Evolutionary conservation across 169 alveolate genomes (phyloP).

Genomic region (Eimeria tenella): DNA sequence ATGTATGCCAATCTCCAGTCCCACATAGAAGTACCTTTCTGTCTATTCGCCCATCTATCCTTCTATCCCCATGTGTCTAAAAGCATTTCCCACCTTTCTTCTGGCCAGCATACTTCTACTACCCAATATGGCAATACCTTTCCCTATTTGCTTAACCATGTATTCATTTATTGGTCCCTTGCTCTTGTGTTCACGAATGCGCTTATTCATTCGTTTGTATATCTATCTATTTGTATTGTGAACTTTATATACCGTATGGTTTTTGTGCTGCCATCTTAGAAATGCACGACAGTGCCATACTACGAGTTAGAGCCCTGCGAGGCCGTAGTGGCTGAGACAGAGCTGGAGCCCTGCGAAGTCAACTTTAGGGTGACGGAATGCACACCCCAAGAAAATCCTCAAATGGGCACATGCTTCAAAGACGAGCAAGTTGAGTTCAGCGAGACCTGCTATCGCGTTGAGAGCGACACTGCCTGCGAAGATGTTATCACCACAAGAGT

Average conservation of each 20-base stretch:
- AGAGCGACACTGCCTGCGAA: neutral
- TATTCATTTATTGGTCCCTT: neutral
- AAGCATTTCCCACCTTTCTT: too few relatives aligned
- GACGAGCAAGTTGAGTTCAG: neutral
- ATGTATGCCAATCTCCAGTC: too few relatives aligned
- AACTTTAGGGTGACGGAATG: neutral
- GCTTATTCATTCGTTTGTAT: neutral
- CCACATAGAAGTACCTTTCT: too few relatives aligned
- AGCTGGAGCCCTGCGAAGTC: neutral
- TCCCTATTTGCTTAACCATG: neutral
- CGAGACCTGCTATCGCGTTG: neutral
- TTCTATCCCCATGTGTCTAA: too few relatives aligned
- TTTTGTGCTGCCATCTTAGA: neutral
- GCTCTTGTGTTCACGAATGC: neutral
- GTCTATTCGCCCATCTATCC: too few relatives aligned
- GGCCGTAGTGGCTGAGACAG: neutral
- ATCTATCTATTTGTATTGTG: neutral
- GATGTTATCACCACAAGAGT: neutral
- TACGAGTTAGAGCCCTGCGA: slow-evolving; percentile 12
- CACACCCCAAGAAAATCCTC: neutral
- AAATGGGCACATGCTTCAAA: slow-evolving; percentile 20
- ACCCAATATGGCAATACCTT: too few relatives aligned
- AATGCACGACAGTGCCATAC: slow-evolving; percentile 2
- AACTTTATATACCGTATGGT: too few relatives aligned
- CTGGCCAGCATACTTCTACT: too few relatives aligned